These are phyloP conservation scores for Nannizziopsis barbatae DNA, from an alignment of 2,329 filamentous ascomycete species.

Conservation along the genomic window DNA sequence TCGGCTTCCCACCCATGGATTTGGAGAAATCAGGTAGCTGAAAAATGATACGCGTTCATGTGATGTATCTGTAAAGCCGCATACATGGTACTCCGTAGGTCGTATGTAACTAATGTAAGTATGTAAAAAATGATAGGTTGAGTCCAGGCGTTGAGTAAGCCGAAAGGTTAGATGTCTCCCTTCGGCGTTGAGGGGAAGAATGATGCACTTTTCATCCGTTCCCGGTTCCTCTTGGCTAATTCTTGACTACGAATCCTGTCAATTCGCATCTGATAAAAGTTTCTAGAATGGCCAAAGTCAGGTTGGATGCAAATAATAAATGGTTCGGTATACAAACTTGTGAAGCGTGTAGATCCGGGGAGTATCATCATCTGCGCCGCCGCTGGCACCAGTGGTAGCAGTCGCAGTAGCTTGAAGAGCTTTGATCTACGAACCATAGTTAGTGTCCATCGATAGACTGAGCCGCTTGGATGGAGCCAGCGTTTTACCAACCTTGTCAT, in stretches of 20 bases:
- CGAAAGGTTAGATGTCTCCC: slow-evolving; percentile 28
- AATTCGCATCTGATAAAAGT: slow-evolving; percentile 76
- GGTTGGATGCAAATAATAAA: background rate
- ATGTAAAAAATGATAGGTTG: background rate
- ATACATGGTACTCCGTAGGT: background rate
- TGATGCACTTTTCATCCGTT: slow-evolving; percentile 64
- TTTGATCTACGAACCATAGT: slow-evolving; percentile 29
- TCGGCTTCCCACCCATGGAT: too few relatives aligned
- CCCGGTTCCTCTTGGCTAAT: slow-evolving; percentile 65
- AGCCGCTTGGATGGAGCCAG: too few relatives aligned
- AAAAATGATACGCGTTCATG: too few relatives aligned
- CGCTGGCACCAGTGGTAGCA: slow-evolving; percentile 23
- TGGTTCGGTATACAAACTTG: slow-evolving; percentile 43
- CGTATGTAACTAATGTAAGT: background rate
- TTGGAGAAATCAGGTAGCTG: too few relatives aligned
- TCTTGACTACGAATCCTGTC: slow-evolving; percentile 69
- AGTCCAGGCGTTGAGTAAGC: background rate
- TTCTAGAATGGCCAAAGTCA: slow-evolving; percentile 38
- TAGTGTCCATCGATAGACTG: background rate
- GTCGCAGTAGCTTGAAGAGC: slow-evolving; percentile 32
- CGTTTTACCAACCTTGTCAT: slow-evolving; percentile 41
- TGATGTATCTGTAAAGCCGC: background rate
- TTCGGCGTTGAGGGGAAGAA: slow-evolving; percentile 80
- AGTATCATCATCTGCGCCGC: slow-evolving; percentile 46
- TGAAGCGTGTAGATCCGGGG: slow-evolving; percentile 75